Conservation (phyloP, 1,284 basidiomycete genomes). For the Boletus mariae region DNA sequence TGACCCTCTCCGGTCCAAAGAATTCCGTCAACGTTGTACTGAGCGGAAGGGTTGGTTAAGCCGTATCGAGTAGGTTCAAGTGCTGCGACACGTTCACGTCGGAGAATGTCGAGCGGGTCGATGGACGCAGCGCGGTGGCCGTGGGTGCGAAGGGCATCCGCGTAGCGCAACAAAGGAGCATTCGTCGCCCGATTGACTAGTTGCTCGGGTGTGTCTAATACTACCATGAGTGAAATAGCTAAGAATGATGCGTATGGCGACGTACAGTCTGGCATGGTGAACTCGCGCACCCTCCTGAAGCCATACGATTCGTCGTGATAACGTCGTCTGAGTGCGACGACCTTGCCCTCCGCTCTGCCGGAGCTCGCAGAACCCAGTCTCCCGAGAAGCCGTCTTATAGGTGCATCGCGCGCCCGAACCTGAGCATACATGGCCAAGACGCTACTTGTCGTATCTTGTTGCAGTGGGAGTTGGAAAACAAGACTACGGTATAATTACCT, state of each 20-base stretch:
- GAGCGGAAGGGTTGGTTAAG: slow-evolving; percentile 47
- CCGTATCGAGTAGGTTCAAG: slow-evolving; percentile 79
- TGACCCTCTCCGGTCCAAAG: slow-evolving; percentile 59
- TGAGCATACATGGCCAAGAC: slow-evolving; percentile 16
- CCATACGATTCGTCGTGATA: slow-evolving; percentile 87
- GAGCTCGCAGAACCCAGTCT: slow-evolving; percentile 1
- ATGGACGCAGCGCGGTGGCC: slow-evolving; percentile 80
- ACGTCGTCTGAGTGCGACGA: slow-evolving; percentile 24
- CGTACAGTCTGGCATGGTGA: slow-evolving; percentile 74
- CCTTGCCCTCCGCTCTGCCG: slow-evolving; percentile 10
- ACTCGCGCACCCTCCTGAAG: slow-evolving; percentile 63
- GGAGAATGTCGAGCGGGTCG: slow-evolving; percentile 83
- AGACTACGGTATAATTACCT: neutral
- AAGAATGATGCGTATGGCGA: slow-evolving; percentile 10
- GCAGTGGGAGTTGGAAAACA: neutral
- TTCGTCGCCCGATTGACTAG: slow-evolving; percentile 73
- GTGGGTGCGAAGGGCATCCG: slow-evolving; percentile 79
- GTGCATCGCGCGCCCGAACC: slow-evolving; percentile 12
- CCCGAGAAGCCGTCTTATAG: slow-evolving; percentile 11
- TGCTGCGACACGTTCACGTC: slow-evolving; percentile 80
- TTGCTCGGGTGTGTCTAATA: slow-evolving; percentile 70
- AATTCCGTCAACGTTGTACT: slow-evolving; percentile 78
- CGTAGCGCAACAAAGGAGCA: slow-evolving; percentile 79
- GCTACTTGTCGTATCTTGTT: neutral
- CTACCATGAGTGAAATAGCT: neutral